These are phyloP conservation scores for Lippia alba DNA, from an alignment of 305 asterid genomes.

Conservation along the genomic window DNA sequence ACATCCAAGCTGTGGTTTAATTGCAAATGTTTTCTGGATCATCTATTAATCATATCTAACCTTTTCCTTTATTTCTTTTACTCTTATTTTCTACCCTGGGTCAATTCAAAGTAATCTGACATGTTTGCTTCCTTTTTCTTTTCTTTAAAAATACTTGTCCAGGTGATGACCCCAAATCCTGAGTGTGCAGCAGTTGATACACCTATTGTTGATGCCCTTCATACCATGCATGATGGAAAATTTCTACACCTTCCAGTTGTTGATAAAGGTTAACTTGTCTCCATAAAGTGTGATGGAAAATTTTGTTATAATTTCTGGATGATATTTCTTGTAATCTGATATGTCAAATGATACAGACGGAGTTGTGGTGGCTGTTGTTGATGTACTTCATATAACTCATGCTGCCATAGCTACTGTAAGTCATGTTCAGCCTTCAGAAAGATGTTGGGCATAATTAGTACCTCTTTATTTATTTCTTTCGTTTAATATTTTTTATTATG, in stretches of 20 bases:
- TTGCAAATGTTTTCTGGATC: conserved; percentile 14
- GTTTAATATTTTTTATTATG: not conserved
- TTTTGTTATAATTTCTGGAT: conserved; percentile 21
- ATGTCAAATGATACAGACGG: conserved; percentile 65
- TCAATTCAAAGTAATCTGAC: conserved; percentile 22
- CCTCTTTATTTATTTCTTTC: not conserved
- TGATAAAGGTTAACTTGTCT: conserved; percentile 67
- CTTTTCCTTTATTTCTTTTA: not conserved
- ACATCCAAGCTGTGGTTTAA: conserved; percentile 9
- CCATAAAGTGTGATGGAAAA: conserved; percentile 10
- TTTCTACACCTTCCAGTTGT: conserved; percentile 95
- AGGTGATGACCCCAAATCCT: conserved; percentile 99
- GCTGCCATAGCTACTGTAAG: conserved; percentile 97
- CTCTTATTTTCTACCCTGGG: conserved; percentile 13
- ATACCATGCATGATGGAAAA: conserved; percentile 96
- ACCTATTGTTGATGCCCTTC: conserved; percentile 96
- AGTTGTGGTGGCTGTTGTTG: conserved; percentile 80
- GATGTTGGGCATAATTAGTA: not conserved
- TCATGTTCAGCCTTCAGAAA: conserved; percentile 27
- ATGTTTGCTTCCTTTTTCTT: conserved; percentile 13
- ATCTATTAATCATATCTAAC: not conserved
- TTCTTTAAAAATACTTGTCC: conserved; percentile 32
- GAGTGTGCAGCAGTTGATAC: conserved; percentile 91
- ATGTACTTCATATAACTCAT: conserved; percentile 90
- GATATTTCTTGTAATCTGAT: conserved; percentile 24